Evolutionary conservation across 2,329 filamentous ascomycete genomes (phyloP).

Genomic region (Didymella arachidicola): DNA sequence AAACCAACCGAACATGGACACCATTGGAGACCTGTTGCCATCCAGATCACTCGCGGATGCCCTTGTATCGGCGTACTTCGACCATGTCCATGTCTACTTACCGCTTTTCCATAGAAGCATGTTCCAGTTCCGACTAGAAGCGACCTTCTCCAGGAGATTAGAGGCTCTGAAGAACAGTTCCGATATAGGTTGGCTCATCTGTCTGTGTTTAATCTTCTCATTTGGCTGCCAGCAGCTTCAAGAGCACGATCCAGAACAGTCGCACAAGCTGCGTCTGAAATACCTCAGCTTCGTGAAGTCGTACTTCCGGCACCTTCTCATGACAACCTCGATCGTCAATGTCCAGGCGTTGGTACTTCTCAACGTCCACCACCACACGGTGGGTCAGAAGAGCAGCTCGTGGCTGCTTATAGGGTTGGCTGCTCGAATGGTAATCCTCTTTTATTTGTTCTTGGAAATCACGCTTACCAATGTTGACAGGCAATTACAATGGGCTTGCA

Average conservation of each 20-base stretch:
- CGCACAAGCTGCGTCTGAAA: constrained; percentile 30
- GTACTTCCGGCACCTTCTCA: constrained; percentile 49
- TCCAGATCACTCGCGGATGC: constrained; percentile 48
- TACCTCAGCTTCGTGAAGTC: constrained; percentile 44
- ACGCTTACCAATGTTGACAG: constrained; percentile 18
- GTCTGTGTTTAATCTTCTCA: constrained; percentile 53
- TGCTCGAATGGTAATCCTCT: constrained; percentile 47
- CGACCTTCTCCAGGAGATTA: constrained; percentile 46
- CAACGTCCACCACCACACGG: constrained; percentile 53
- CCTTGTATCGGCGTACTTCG: constrained; percentile 53
- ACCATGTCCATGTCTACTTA: constrained; percentile 49
- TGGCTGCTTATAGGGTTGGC: constrained; percentile 54
- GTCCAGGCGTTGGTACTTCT: constrained; percentile 55
- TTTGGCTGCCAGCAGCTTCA: constrained; percentile 53
- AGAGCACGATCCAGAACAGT: constrained; percentile 37
- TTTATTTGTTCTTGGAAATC: neutral
- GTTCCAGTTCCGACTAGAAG: constrained; percentile 52
- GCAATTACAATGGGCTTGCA: constrained; percentile 57
- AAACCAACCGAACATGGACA: constrained; percentile 12
- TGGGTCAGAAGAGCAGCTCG: constrained; percentile 53
- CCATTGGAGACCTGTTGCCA: constrained; percentile 44
- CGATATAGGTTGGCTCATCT: constrained; percentile 54
- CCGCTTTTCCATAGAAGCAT: constrained; percentile 53
- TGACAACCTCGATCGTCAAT: constrained; percentile 52
- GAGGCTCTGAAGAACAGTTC: constrained; percentile 39